Percentiles rank a stretch among this genome's conserved stretches.
Conservation (phyloP, 2,329 filamentous ascomycete species). For the Helicocarpus griseus region DNA sequence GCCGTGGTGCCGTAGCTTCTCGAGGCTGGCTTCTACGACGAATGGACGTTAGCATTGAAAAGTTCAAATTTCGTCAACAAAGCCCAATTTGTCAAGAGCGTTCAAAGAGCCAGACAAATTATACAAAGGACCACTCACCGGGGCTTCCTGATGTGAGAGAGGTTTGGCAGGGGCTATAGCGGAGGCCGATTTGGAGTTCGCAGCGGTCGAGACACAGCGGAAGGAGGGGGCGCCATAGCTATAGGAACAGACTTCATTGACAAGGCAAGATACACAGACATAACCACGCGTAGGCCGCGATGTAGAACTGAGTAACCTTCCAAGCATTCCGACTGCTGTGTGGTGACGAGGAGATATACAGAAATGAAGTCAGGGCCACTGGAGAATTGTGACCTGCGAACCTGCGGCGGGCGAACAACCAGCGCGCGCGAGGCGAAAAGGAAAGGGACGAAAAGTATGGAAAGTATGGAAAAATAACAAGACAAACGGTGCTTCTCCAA, state of each 20-base stretch:
- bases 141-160: neutral
- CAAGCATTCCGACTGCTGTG: slow-evolving; percentile 22
- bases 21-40: neutral
- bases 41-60: neutral
- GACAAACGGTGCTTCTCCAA: neutral
- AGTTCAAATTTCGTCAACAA: neutral
- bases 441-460: slow-evolving; percentile 6
- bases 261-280: slow-evolving; percentile 28
- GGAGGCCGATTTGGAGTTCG: neutral
- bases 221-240: slow-evolving; percentile 20
- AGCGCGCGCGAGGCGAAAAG: neutral
- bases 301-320: slow-evolving; percentile 26
- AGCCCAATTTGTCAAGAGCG: too few relatives aligned
- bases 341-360: neutral
- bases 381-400: neutral
- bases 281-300: slow-evolving; percentile 25
- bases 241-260: slow-evolving; percentile 17
- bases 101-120: too few relatives aligned
- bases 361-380: neutral
- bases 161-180: neutral
- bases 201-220: slow-evolving; percentile 12
- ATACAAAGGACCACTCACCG: too few relatives aligned
- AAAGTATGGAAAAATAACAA: slow-evolving; percentile 5
- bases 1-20: too few relatives aligned
- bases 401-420: neutral